Base-by-base conservation (phyloP, 257 asterid species). In the Plantago ovata region DNA sequence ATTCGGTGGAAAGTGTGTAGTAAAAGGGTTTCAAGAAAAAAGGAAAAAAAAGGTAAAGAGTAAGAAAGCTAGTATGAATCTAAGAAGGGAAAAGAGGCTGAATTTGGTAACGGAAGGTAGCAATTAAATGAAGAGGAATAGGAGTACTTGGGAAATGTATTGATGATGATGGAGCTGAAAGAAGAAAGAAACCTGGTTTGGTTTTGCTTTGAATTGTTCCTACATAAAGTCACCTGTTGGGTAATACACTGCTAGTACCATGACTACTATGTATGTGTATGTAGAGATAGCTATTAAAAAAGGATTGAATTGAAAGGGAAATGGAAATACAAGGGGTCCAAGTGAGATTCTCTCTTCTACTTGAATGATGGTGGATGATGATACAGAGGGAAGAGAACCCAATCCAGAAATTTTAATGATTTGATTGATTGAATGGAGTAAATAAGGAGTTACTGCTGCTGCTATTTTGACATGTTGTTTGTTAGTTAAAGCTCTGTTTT, bases 261-360 rank as follows among this genome's bases (percentile, higher is more conserved):
- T n/a, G n/a, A n/a, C n/a, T n/a, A n/a, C n/a, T n/a, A n/a, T n/a
- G n/a, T n/a, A n/a, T n/a, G n/a, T n/a, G n/a, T n/a, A n/a, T n/a
- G n/a, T 28, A 28, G 6, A 28, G 7, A 28, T 28, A 28, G 3
- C 4, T 28, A 28, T 3, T 3, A 28, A 0, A 28, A 0, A 3
- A 28, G 36, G 36, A 28, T 28, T 28, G 0, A 40, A 40, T 42
- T 11, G 15, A 13, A 13, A 13, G 16, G 7, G 16, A 43, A 43
- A 43, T 11, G 48, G 48, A 13, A 43, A 43, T 16, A 16, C 3
- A 43, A 43, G 22, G 21, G 11, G 14, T 56, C 19, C 38, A 39
- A 56, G 49, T 56, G 13, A 56, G 61, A 56, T 38, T 56, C 61
- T 39, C 18, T 38, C 32, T 5, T 24, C 32, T 18, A 7, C 61